Percentiles rank a stretch among this genome's conserved stretches.
These are phyloP conservation scores for Speleostelium caveatum DNA, from an alignment of 78 protist species.

Conservation along the genomic window DNA sequence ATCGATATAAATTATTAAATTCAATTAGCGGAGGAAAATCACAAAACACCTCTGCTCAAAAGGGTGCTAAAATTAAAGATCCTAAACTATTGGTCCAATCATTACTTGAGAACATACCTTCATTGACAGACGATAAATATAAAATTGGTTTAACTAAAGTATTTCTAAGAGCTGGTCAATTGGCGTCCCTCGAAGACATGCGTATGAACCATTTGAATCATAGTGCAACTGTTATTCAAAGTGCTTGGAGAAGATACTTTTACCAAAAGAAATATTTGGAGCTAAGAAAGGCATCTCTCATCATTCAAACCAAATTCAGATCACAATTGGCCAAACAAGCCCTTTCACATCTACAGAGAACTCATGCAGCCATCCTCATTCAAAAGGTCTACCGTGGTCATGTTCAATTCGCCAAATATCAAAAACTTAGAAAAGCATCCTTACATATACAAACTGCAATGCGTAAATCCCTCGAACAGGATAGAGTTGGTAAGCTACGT, in stretches of 20 bases:
- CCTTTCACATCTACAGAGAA: background rate
- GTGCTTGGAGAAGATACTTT: slow-evolving; percentile 17
- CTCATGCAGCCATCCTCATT: slow-evolving; percentile 18
- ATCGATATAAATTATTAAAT: slow-evolving; percentile 62
- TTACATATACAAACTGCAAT: slow-evolving; percentile 6
- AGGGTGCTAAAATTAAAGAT: slow-evolving; percentile 10
- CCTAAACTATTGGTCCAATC: slow-evolving; percentile 22
- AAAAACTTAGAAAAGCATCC: background rate
- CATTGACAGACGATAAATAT: slow-evolving; percentile 47
- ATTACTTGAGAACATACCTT: slow-evolving; percentile 3
- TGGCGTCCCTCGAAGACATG: slow-evolving; percentile 74
- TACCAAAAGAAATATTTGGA: slow-evolving; percentile 1
- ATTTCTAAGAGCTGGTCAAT: slow-evolving; percentile 79
- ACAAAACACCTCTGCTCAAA: too few relatives aligned
- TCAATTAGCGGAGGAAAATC: background rate
- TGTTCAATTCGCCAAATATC: background rate
- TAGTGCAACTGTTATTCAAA: slow-evolving; percentile 64
- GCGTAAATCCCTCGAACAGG: background rate
- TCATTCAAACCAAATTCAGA: slow-evolving; percentile 51
- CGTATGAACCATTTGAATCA: slow-evolving; percentile 26
- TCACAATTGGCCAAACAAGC: slow-evolving; percentile 19
- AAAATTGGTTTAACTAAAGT: slow-evolving; percentile 76
- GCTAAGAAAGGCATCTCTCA: slow-evolving; percentile 14
- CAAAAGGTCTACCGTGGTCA: slow-evolving; percentile 38
- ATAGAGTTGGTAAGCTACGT: background rate